Percentiles rank a stretch among this genome's conserved stretches.
Conservation (phyloP, 1,284 basidiomycete species). For the Puccinia coronata region DNA sequence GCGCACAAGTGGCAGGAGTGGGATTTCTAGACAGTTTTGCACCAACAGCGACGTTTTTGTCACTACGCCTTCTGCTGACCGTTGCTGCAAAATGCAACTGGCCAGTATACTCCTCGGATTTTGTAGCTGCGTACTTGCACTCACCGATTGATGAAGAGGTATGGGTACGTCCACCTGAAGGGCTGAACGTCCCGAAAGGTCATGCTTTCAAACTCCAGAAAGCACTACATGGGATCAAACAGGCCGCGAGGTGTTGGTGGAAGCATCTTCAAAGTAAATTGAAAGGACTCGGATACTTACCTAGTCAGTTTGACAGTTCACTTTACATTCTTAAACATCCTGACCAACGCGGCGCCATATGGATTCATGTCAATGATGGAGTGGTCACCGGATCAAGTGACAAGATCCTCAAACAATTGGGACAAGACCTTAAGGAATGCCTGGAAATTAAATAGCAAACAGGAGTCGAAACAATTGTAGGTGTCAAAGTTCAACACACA, state of each 20-base stretch:
- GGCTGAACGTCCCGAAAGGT: background rate
- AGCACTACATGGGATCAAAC: constrained; percentile 17
- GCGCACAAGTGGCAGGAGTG: background rate
- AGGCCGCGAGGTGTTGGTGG: constrained; percentile 26
- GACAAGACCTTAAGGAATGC: too few species aligned
- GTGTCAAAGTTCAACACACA: background rate
- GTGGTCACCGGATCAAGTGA: background rate
- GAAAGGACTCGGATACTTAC: background rate
- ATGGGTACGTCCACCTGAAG: constrained; percentile 5
- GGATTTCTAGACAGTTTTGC: constrained; percentile 26
- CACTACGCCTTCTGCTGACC: constrained; percentile 4
- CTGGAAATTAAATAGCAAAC: constrained; percentile 9
- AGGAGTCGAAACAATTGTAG: constrained; percentile 16
- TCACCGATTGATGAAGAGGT: constrained; percentile 26
- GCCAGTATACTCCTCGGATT: constrained; percentile 16
- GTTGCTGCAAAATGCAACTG: background rate
- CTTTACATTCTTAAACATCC: background rate
- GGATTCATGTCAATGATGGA: constrained; percentile 24
- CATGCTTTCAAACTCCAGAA: background rate
- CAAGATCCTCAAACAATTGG: background rate
- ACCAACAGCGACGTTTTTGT: constrained; percentile 28
- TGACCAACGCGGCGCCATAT: background rate
- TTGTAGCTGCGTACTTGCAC: constrained; percentile 28
- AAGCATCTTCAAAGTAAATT: background rate
- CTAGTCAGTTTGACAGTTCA: background rate